These are phyloP conservation scores for Suhomyces panamericanus DNA, from an alignment of 1,139 yeast species.

Conservation along the genomic window DNA sequence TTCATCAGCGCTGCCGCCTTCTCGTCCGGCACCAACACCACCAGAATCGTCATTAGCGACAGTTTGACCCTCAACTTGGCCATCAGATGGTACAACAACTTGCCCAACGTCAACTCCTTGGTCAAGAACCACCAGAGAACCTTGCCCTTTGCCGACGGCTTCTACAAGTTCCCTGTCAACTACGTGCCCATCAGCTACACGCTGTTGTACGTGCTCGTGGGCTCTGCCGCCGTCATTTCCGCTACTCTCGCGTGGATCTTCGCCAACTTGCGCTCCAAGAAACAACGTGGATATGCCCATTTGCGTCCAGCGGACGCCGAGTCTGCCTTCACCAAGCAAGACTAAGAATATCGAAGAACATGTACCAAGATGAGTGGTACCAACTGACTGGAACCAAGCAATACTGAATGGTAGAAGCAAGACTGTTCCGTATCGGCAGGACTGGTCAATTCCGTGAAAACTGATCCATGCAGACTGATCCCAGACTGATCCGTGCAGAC, in stretches of 20 bases:
- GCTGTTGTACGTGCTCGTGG: constrained; percentile 25
- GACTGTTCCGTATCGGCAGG: no score
- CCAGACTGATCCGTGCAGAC: no score
- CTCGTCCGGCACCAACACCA: constrained; percentile 63
- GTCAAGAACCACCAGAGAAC: constrained; percentile 11
- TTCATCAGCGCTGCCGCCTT: constrained; percentile 58
- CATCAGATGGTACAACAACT: constrained; percentile 54
- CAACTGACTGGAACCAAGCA: no score
- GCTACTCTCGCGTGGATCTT: constrained; percentile 27
- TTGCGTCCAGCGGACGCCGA: constrained; percentile 26
- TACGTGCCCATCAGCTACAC: constrained; percentile 31
- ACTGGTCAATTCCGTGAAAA: no score
- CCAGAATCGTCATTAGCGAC: constrained; percentile 68
- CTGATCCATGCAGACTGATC: no score
- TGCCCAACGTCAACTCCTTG: constrained; percentile 23
- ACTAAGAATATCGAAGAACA: no score
- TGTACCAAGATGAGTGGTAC: no score
- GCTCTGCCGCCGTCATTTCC: constrained; percentile 26
- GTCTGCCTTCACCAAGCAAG: constrained; percentile 28
- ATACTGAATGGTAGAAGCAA: no score
- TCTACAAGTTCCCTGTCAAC: constrained; percentile 39
- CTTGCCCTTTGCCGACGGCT: constrained; percentile 44
- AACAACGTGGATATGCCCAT: constrained; percentile 3
- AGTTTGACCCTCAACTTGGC: constrained; percentile 57
- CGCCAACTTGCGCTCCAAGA: constrained; percentile 19